Percentiles rank a stretch among this genome's conserved stretches.
Evolutionary conservation across 1,139 yeast genomes (phyloP).

Genomic region (Yamadazyma friedrichii): DNA sequence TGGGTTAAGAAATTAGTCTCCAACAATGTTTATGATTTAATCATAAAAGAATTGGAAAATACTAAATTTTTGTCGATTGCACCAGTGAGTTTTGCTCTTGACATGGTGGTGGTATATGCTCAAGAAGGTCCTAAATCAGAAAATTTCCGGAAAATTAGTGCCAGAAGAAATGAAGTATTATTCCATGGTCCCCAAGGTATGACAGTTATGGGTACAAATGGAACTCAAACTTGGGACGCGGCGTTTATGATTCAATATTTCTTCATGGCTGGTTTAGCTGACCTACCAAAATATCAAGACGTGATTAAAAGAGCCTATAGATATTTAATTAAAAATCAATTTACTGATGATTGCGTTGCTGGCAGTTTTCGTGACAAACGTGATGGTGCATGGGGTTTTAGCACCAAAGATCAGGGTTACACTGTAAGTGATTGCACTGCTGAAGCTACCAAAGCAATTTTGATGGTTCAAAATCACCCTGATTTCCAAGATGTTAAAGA

Average conservation of each 20-base stretch:
- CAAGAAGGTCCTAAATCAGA: constrained; percentile 73
- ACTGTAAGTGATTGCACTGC: constrained; percentile 98
- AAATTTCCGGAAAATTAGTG: constrained; percentile 54
- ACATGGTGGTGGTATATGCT: constrained; percentile 63
- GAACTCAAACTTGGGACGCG: constrained; percentile 96
- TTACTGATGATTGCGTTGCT: constrained; percentile 71
- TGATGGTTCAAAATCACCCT: constrained; percentile 80
- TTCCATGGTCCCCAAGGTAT: constrained; percentile 90
- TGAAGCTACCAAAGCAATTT: constrained; percentile 88
- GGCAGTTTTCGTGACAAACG: constrained; percentile 85
- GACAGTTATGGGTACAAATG: constrained; percentile 96
- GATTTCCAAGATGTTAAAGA: constrained; percentile 36
- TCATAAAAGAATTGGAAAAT: constrained; percentile 72
- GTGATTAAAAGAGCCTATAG: constrained; percentile 62
- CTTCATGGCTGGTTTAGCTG: constrained; percentile 77
- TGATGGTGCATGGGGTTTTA: constrained; percentile 96
- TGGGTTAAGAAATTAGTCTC: constrained; percentile 63
- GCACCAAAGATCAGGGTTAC: constrained; percentile 94
- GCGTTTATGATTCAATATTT: constrained; percentile 87
- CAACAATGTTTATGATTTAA: constrained; percentile 55
- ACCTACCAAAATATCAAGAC: constrained; percentile 61
- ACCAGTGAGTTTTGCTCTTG: constrained; percentile 88
- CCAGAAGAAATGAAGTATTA: constrained; percentile 70
- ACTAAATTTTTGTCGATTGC: constrained; percentile 88
- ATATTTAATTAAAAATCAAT: constrained; percentile 80